Evolutionary conservation across 768 basidiomycete genomes (phyloP).

Genomic region (Lactifluus echinatus): DNA sequence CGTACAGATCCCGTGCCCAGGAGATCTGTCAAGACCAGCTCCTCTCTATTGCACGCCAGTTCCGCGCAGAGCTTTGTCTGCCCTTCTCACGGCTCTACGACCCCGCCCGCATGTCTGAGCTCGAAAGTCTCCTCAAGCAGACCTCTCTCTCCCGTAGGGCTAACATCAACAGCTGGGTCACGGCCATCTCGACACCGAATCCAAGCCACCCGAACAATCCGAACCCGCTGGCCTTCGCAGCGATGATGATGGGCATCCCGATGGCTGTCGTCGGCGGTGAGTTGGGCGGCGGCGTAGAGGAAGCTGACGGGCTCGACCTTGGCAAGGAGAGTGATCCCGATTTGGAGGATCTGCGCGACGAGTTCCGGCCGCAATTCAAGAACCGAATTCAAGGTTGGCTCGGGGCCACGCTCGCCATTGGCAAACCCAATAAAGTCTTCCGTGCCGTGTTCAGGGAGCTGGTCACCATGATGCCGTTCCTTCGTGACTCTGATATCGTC

Average conservation of each 20-base stretch:
- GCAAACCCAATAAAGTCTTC: constrained; percentile 33
- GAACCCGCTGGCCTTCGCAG: constrained; percentile 53
- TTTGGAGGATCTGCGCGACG: constrained; percentile 50
- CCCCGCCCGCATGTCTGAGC: constrained; percentile 32
- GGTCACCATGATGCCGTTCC: constrained; percentile 48
- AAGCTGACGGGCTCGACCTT: constrained; percentile 42
- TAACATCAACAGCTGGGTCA: constrained; percentile 46
- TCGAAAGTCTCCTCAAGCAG: constrained; percentile 37
- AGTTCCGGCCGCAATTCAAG: constrained; percentile 50
- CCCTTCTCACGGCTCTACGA: constrained; percentile 43
- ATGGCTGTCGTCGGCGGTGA: constrained; percentile 32
- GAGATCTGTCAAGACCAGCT: constrained; percentile 47
- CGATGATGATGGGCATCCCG: constrained; percentile 54
- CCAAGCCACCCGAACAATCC: constrained; percentile 28
- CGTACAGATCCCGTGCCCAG: constrained; percentile 26
- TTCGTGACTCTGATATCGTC: constrained; percentile 42
- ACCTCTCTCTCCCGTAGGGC: constrained; percentile 35
- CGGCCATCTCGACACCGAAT: constrained; percentile 36
- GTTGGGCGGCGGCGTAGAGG: constrained; percentile 39
- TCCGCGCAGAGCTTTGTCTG: constrained; percentile 36
- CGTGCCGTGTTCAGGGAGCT: constrained; percentile 37
- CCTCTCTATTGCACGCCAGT: constrained; percentile 34
- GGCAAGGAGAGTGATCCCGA: constrained; percentile 43
- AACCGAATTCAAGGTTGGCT: constrained; percentile 53
- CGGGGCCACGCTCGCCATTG: constrained; percentile 31